These are phyloP conservation scores for Austroboletus eburneus DNA, from an alignment of 768 basidiomycete species.

Conservation along the genomic window DNA sequence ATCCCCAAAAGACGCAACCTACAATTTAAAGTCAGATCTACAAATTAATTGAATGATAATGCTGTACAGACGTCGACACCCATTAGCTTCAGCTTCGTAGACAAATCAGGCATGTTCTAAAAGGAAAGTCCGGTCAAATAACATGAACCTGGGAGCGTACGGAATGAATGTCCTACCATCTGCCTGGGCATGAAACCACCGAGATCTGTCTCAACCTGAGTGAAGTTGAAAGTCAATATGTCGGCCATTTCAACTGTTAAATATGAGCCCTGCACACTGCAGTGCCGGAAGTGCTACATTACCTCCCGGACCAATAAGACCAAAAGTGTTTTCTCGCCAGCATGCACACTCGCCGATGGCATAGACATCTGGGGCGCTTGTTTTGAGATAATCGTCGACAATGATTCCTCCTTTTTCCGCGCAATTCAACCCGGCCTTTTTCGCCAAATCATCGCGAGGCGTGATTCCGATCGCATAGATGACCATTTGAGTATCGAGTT, in stretches of 20 bases:
- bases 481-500: slow-evolving; percentile 48
- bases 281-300: neutral
- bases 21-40: neutral
- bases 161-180: slow-evolving; percentile 32
- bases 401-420: slow-evolving; percentile 50
- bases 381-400: slow-evolving; percentile 54
- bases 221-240: slow-evolving; percentile 69
- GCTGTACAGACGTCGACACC: slow-evolving; percentile 44
- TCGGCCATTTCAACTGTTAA: slow-evolving; percentile 64
- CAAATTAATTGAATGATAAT: neutral
- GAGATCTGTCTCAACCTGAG: slow-evolving; percentile 42
- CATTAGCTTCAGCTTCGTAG: slow-evolving; percentile 62
- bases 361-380: slow-evolving; percentile 55
- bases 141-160: neutral
- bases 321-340: slow-evolving; percentile 66
- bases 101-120: slow-evolving; percentile 59
- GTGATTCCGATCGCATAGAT: slow-evolving; percentile 69
- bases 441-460: slow-evolving; percentile 66
- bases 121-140: neutral
- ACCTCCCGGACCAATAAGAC: slow-evolving; percentile 70
- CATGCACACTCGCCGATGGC: slow-evolving; percentile 76
- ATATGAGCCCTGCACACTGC: neutral
- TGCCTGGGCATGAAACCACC: slow-evolving; percentile 40
- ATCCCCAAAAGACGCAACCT: slow-evolving; percentile 70
- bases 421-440: slow-evolving; percentile 47